Conservation (phyloP, 805 yeast species). For the Saccharomycopsis sp. region DNA sequence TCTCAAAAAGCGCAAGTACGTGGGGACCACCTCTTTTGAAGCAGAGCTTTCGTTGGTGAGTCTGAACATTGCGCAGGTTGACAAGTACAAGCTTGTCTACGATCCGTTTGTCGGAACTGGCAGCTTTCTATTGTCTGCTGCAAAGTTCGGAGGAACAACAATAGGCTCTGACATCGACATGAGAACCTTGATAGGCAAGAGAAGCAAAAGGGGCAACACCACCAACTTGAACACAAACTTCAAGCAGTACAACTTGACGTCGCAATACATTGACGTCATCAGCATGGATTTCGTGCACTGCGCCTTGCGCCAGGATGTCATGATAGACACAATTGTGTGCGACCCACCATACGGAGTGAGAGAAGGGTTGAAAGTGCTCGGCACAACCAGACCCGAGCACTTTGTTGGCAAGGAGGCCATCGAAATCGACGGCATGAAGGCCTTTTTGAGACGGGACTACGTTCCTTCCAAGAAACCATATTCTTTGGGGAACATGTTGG, state of each 20-base stretch:
- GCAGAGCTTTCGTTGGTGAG: slow-evolving; percentile 85
- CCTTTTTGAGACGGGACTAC: slow-evolving; percentile 70
- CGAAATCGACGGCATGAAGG: slow-evolving; percentile 70
- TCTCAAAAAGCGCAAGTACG: slow-evolving; percentile 71
- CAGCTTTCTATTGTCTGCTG: slow-evolving; percentile 82
- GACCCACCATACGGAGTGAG: slow-evolving; percentile 98
- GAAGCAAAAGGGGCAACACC: slow-evolving; percentile 37
- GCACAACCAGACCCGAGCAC: slow-evolving; percentile 52
- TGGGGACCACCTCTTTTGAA: slow-evolving; percentile 95
- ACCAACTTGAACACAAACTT: slow-evolving; percentile 52
- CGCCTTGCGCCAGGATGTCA: slow-evolving; percentile 55
- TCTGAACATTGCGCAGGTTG: slow-evolving; percentile 76
- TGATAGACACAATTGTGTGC: slow-evolving; percentile 75
- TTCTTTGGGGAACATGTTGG: slow-evolving; percentile 64
- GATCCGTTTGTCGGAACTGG: slow-evolving; percentile 99
- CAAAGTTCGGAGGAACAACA: slow-evolving; percentile 70
- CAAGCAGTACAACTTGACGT: slow-evolving; percentile 54
- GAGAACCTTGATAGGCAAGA: slow-evolving; percentile 53
- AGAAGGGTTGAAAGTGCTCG: slow-evolving; percentile 89
- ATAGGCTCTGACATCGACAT: slow-evolving; percentile 91
- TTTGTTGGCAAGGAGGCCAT: slow-evolving; percentile 65
- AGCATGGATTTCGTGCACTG: slow-evolving; percentile 95
- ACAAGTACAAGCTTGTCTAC: slow-evolving; percentile 56
- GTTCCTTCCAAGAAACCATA: slow-evolving; percentile 91
- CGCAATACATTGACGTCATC: slow-evolving; percentile 59